Percentiles rank a stretch among this genome's conserved stretches.
These are phyloP conservation scores for Cephaloascus albidus DNA, from an alignment of 805 yeast genomes.

Conservation along the genomic window DNA sequence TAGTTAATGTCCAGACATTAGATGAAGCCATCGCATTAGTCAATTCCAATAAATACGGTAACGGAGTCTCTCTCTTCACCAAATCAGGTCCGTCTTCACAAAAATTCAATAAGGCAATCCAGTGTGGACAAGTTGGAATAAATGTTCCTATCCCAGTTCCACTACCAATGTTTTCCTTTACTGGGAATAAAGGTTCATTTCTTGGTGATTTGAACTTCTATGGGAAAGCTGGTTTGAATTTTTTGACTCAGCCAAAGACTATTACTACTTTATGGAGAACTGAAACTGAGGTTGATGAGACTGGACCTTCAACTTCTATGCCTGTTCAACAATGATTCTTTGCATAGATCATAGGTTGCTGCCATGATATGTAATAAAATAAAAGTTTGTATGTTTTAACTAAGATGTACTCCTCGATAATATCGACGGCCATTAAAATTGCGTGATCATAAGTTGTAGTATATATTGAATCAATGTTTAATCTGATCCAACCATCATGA, in stretches of 20 bases:
- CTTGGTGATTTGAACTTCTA: slow-evolving; percentile 73
- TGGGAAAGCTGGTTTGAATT: slow-evolving; percentile 67
- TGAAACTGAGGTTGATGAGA: slow-evolving; percentile 34
- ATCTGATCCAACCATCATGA: too few relatives aligned
- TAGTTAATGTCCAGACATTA: slow-evolving; percentile 51
- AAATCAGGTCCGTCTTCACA: slow-evolving; percentile 62
- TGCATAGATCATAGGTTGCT: too few relatives aligned
- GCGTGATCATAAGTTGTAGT: too few relatives aligned
- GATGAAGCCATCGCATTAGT: slow-evolving; percentile 62
- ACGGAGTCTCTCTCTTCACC: slow-evolving; percentile 66
- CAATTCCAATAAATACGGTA: slow-evolving; percentile 53
- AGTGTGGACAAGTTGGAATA: slow-evolving; percentile 71
- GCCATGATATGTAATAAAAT: too few relatives aligned
- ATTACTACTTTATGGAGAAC: slow-evolving; percentile 62
- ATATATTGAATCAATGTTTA: too few relatives aligned
- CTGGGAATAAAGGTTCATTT: slow-evolving; percentile 69
- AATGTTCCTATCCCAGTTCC: slow-evolving; percentile 80
- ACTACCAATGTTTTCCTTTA: slow-evolving; percentile 72
- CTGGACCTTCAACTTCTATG: slow-evolving; percentile 55
- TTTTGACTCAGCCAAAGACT: slow-evolving; percentile 69
- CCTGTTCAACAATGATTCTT: slow-evolving; percentile 48
- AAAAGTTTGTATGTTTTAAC: too few relatives aligned
- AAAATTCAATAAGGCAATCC: slow-evolving; percentile 57
- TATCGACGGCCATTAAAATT: too few relatives aligned
- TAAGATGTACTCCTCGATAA: too few relatives aligned